Percentiles rank a stretch among this genome's conserved stretches.
These are phyloP conservation scores for Eudorina sp. DNA, from an alignment of 139 green algal species.

Conservation along the genomic window DNA sequence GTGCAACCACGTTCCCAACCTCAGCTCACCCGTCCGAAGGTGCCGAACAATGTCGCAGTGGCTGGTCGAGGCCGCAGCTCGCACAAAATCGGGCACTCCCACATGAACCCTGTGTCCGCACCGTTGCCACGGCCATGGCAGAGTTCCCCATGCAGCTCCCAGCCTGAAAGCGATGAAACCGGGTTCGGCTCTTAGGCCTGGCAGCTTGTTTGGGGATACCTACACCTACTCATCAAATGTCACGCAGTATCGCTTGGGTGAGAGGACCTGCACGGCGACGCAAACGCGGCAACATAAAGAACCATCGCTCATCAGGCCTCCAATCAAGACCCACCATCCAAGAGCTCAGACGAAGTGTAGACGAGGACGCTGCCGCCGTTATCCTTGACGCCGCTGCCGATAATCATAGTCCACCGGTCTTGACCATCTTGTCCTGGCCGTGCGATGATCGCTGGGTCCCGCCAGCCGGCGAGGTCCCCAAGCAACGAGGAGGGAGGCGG, in stretches of 20 bases:
- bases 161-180: constrained; percentile 10
- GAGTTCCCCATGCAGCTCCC: constrained; percentile 54
- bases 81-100: constrained; percentile 70
- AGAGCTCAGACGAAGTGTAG: constrained; percentile 55
- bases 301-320: too few relatives aligned
- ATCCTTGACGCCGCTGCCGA: constrained; percentile 83
- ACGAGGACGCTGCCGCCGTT: constrained; percentile 58
- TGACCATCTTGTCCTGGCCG: constrained; percentile 19
- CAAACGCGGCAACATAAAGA: too few relatives aligned
- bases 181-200: too few relatives aligned
- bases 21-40: too few relatives aligned
- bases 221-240: too few relatives aligned
- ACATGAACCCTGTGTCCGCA: constrained; percentile 58
- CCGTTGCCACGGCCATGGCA: constrained; percentile 38
- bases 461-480: constrained; percentile 80
- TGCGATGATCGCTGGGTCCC: constrained; percentile 79
- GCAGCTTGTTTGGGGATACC: too few relatives aligned
- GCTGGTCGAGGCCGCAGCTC: constrained; percentile 47
- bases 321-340: constrained; percentile 30
- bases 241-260: too few relatives aligned
- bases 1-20: too few relatives aligned
- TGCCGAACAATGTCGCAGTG: too few relatives aligned
- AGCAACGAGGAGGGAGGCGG: constrained; percentile 69
- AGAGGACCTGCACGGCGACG: too few relatives aligned
- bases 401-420: constrained; percentile 78